Conservation (phyloP, 768 basidiomycete species). For the Lyophyllum decastes region DNA sequence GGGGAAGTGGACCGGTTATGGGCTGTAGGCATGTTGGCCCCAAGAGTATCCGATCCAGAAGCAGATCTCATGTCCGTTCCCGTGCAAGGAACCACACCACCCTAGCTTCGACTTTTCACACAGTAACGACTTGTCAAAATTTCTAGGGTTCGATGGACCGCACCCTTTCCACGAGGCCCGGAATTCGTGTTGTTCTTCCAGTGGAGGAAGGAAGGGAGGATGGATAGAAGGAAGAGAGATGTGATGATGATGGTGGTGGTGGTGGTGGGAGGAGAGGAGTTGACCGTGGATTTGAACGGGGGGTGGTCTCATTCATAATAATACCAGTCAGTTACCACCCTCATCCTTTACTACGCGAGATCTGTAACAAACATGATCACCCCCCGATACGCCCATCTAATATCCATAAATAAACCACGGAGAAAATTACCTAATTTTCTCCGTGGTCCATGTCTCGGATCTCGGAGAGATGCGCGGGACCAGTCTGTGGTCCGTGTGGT, state of each 20-base stretch:
- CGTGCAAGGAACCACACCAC: neutral
- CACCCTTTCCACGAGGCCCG: neutral
- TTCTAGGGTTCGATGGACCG: neutral
- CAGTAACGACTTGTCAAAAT: too few species aligned
- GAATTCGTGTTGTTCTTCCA: too few species aligned
- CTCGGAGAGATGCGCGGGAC: neutral
- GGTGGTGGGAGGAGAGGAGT: neutral
- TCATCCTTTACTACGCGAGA: neutral
- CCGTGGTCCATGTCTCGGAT: neutral
- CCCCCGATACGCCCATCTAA: neutral
- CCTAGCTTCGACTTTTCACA: too few species aligned
- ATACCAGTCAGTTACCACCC: neutral
- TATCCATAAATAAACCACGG: neutral
- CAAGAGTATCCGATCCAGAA: neutral
- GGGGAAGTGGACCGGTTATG: neutral
- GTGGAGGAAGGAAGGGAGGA: too few species aligned
- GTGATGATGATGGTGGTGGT: neutral
- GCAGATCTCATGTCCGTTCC: neutral
- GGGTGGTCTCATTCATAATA: neutral
- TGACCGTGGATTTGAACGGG: neutral
- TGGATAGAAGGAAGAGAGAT: too few species aligned
- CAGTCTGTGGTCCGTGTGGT: too few species aligned
- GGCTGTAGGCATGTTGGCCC: neutral
- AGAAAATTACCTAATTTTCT: neutral
- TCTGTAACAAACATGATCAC: neutral